Conservation (phyloP, 2,329 filamentous ascomycete species). For the Pestalotiopsis sp. region DNA sequence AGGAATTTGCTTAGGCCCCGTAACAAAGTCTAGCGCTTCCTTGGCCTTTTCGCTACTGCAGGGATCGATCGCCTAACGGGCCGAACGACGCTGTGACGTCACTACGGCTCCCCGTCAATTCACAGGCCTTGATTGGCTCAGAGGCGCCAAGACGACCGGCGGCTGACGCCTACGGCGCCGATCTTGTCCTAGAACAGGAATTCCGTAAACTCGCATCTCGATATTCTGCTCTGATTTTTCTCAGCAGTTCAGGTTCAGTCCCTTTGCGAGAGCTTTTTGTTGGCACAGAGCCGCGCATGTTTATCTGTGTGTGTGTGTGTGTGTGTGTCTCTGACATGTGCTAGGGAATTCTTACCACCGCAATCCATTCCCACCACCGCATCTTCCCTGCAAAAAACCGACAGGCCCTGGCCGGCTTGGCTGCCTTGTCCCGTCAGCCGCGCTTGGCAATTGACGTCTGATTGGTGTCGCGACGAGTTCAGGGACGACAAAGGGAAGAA, state of each 20-base stretch:
- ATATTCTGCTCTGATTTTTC: neutral
- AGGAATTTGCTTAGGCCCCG: neutral
- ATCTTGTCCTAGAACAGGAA: neutral
- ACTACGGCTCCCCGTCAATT: neutral
- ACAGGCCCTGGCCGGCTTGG: neutral
- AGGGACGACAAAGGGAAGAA: too few relatives aligned
- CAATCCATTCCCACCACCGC: neutral
- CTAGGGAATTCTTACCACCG: neutral
- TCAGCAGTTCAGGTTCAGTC: too few relatives aligned
- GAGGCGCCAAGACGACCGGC: neutral
- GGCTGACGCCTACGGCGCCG: neutral
- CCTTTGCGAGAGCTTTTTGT: neutral
- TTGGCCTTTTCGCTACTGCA: neutral
- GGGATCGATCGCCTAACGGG: neutral
- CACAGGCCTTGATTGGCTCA: neutral
- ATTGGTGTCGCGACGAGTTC: neutral
- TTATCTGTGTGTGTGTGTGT: neutral
- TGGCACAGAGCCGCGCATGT: neutral
- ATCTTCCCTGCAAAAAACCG: neutral
- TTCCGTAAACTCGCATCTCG: neutral
- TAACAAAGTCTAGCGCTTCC: slow-evolving; percentile 6
- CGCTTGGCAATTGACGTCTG: neutral
- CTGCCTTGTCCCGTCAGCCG: neutral
- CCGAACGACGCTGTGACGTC: slow-evolving; percentile 2
- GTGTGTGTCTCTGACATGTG: neutral